Base-by-base conservation (phyloP, 2,329 filamentous ascomycete species). In the Fusarium scirpi region DNA sequence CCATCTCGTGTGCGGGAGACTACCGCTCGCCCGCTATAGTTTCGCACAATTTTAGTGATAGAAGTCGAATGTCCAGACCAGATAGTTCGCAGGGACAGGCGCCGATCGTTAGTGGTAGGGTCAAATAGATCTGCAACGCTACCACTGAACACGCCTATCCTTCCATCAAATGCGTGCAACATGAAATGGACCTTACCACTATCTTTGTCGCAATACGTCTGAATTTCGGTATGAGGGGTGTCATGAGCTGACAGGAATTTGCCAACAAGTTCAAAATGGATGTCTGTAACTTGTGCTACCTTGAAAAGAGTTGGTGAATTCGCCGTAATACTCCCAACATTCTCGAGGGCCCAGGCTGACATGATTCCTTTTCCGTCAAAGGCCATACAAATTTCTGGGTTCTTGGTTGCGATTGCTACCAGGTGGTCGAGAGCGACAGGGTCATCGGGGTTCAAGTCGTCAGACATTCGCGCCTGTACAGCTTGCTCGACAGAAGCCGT, bases 291-390 rank as follows among this genome's bases (percentile, higher is more conserved):
- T 75, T 97, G 92, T 2, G 93, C 90, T 72, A 98, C 90, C 76
- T 94, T 96, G 82, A 96, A 97, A n/a, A 95, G 88, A 67, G 90
- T 89, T 29, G 89, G 85, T 6, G 87, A 85, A 63, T 88, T 88
- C 71, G 88, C 89, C 32, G 85, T 83, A 76, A 91, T 93, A 73
- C 88, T 90, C 38, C 92, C 91, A 22, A 97, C 87, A 76, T 95
- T 94, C 78, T 98, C 94, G 59, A 99, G 82, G 1, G 94, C 95
- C 93, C 95, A 98, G 0, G 93, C 94, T 43, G 93, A 94, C 91
- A 98, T 93, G 70, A 91, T 90, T 2, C 95, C 95, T 49, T 86
- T 84, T n/a, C 91, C 90, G 79, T 98, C 94, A 49, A 97, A 84
- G 11, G 95, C 90, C 25, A 98, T 86, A 71, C 94, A 96, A 5